phyloP scores from a whole-genome alignment of 2,329 filamentous ascomycete genomes.

The Fusarium sp. region DNA sequence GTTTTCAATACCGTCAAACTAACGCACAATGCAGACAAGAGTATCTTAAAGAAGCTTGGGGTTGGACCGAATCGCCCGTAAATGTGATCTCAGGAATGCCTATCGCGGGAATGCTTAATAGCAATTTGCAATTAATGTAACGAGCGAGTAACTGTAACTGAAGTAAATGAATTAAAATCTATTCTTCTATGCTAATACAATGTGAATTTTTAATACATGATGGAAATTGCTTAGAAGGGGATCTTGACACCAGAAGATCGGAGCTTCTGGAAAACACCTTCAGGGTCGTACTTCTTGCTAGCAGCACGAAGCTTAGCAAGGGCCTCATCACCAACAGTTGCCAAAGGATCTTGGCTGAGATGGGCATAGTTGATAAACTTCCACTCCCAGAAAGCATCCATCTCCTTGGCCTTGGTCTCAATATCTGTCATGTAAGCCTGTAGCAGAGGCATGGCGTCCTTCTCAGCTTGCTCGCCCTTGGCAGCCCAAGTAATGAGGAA shows the following conservation, averaged over 20 bases:
- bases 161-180: neutral
- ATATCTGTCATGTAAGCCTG: slow-evolving; percentile 50
- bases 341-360: slow-evolving; percentile 52
- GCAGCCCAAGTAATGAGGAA: slow-evolving; percentile 49
- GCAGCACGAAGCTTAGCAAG: slow-evolving; percentile 49
- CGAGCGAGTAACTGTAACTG: neutral
- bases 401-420: slow-evolving; percentile 43
- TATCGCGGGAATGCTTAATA: slow-evolving; percentile 40
- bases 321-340: slow-evolving; percentile 54
- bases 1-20: neutral
- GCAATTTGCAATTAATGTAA: slow-evolving; percentile 26
- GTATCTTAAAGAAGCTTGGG: slow-evolving; percentile 43
- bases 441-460: slow-evolving; percentile 52
- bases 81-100: slow-evolving; percentile 36
- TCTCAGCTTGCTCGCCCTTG: slow-evolving; percentile 50
- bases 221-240: slow-evolving; percentile 20
- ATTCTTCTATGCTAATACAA: neutral
- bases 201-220: neutral
- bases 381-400: slow-evolving; percentile 46
- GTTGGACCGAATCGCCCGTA: slow-evolving; percentile 40
- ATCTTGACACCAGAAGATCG: slow-evolving; percentile 51
- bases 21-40: slow-evolving; percentile 28
- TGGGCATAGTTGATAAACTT: slow-evolving; percentile 60
- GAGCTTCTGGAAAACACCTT: slow-evolving; percentile 53
- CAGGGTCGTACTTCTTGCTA: slow-evolving; percentile 53